phyloP scores from a whole-genome alignment of 345 rosid genomes.

The Nasturtium officinale region DNA sequence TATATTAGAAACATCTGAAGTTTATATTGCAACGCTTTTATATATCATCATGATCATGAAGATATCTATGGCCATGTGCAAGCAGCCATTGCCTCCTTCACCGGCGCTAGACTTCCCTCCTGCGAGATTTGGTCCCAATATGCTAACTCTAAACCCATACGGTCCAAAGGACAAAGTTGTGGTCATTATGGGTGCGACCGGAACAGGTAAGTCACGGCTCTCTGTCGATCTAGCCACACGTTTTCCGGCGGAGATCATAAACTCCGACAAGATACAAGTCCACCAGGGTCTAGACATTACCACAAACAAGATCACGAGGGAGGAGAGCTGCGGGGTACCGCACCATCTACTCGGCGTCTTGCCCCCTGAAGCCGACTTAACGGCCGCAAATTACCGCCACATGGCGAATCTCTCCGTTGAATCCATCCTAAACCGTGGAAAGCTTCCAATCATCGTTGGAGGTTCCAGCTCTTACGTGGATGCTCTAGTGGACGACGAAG shows the following conservation, averaged over 20 bases:
- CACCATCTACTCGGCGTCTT: slow-evolving; percentile 68
- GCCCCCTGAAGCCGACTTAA: slow-evolving; percentile 57
- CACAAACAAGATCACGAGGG: slow-evolving; percentile 67
- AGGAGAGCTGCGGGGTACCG: slow-evolving; percentile 60
- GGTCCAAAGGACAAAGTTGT: slow-evolving; percentile 60
- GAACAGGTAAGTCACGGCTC: slow-evolving; percentile 73
- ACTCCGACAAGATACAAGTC: slow-evolving; percentile 79
- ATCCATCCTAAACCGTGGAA: slow-evolving; percentile 46
- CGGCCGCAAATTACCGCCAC: slow-evolving; percentile 52
- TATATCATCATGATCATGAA: slow-evolving; percentile 39
- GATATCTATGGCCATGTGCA: slow-evolving; percentile 46
- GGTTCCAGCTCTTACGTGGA: slow-evolving; percentile 81
- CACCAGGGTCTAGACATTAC: slow-evolving; percentile 63
- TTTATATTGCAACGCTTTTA: not conserved
- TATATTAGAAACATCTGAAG: not conserved
- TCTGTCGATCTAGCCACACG: slow-evolving; percentile 72
- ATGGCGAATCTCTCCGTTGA: slow-evolving; percentile 53
- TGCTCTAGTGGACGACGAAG: slow-evolving; percentile 53
- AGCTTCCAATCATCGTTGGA: slow-evolving; percentile 73
- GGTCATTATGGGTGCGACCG: slow-evolving; percentile 73
- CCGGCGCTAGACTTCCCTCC: slow-evolving; percentile 37
- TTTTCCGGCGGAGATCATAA: slow-evolving; percentile 67
- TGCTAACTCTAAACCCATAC: slow-evolving; percentile 36
- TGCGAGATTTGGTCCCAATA: slow-evolving; percentile 40
- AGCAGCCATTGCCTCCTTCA: slow-evolving; percentile 43